phyloP scores from a whole-genome alignment of 805 yeast genomes.

The Saturnispora saitoi region DNA sequence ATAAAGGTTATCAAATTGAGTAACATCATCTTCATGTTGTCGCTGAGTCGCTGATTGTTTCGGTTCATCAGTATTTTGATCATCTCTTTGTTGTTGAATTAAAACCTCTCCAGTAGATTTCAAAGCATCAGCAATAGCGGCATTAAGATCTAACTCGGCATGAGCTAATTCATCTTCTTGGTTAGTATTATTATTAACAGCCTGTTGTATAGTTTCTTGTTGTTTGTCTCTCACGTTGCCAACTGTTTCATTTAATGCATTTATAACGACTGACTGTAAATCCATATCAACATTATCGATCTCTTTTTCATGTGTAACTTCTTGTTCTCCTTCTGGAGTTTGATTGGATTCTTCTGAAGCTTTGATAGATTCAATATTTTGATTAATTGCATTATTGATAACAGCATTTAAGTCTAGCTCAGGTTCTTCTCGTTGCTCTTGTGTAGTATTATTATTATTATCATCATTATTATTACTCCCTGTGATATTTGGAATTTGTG shows the following conservation, averaged over 20 bases:
- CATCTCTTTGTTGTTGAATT: not conserved
- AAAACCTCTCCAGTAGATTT: slow-evolving; percentile 10
- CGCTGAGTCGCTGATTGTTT: slow-evolving; percentile 2
- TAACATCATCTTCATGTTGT: slow-evolving; percentile 4
- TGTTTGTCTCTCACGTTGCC: not conserved
- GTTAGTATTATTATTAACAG: not conserved
- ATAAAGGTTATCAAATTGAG: slow-evolving; percentile 6
- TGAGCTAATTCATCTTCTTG: slow-evolving; percentile 7
- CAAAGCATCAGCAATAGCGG: slow-evolving; percentile 23
- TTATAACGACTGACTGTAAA: not conserved
- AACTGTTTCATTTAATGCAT: not conserved
- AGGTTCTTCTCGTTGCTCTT: not conserved
- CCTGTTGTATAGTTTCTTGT: not conserved
- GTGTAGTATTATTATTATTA: not conserved
- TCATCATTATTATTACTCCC: not conserved
- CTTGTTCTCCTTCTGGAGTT: not conserved
- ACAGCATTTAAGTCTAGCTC: slow-evolving; percentile 8
- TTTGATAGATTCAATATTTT: slow-evolving; percentile 2
- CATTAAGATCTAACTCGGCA: slow-evolving; percentile 15
- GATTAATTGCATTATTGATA: slow-evolving; percentile 11
- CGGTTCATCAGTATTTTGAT: not conserved
- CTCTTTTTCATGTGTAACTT: not conserved
- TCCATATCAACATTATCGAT: not conserved
- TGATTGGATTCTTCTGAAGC: not conserved
- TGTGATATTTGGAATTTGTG: not conserved